phyloP scores from a whole-genome alignment of 2,329 filamentous ascomycete species.

The Exophiala spinifera region DNA sequence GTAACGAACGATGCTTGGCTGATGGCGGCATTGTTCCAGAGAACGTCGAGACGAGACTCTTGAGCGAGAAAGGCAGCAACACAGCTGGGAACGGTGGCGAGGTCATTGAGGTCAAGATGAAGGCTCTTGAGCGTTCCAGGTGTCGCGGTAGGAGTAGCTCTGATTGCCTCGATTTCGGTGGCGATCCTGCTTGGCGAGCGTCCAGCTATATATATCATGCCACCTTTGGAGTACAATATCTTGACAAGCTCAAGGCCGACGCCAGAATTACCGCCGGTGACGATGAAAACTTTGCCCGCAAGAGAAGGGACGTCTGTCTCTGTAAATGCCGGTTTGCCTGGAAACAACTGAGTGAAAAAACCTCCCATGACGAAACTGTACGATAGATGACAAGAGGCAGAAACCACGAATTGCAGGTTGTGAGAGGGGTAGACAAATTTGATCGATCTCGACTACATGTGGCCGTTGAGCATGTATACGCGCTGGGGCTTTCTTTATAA shows the following conservation, averaged over 20 bases:
- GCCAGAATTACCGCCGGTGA: conserved; percentile 38
- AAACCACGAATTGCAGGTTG: too few relatives aligned
- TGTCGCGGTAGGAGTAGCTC: conserved; percentile 26
- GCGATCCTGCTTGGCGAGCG: conserved; percentile 39
- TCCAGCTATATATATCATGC: conserved; percentile 44
- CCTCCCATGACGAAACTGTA: too few relatives aligned
- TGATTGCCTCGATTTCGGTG: conserved; percentile 40
- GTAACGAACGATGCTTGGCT: too few relatives aligned
- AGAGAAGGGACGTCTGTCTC: neutral
- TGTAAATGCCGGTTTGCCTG: too few relatives aligned
- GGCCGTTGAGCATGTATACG: too few relatives aligned
- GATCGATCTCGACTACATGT: too few relatives aligned
- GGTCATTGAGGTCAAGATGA: conserved; percentile 39
- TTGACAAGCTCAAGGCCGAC: conserved; percentile 39
- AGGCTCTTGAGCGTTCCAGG: conserved; percentile 36
- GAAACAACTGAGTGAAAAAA: too few relatives aligned
- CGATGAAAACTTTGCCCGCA: conserved; percentile 33
- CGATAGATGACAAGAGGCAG: too few relatives aligned
- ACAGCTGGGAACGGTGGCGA: conserved; percentile 39
- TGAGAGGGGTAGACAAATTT: too few relatives aligned
- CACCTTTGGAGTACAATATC: conserved; percentile 42
- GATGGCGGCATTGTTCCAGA: conserved; percentile 38
- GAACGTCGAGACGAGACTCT: conserved; percentile 41
- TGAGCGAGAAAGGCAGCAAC: conserved; percentile 37
- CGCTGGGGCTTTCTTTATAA: too few relatives aligned